Evolutionary conservation across 2,329 filamentous ascomycete genomes (phyloP), one percentile per base, ranked within the genome.

Genomic region (Ophiostoma tasmaniense): DNA sequence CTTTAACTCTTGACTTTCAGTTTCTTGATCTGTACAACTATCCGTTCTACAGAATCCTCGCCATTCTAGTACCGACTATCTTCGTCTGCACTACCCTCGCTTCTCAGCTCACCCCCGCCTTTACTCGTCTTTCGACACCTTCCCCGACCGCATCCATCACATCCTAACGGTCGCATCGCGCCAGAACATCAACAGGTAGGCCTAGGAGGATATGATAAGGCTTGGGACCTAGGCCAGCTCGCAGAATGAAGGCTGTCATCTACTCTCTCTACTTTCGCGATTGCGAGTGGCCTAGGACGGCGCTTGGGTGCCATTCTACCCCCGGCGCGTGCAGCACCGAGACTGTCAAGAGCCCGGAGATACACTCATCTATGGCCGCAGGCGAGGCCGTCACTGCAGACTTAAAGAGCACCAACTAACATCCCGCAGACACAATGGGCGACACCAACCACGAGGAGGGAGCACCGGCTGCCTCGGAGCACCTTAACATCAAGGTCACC

Each of bases 401-500:
- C 42, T 2, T n/a, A 17, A 45, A 45, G 14, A 11, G 50, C 50
- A 25, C 50, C 50, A 55, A 11, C 50, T 55, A 25, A 55, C n/a
- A 25, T 25, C n/a, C 3, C 5, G 11, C 55, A 61, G 55, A 30
- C 25, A 71, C 66, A 59, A 69, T 50, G 66, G 78, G 78, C 72
- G 78, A 78, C 68, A 75, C 74, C 66, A 77, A 81, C 67, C 79
- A 82, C 30, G 81, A 83, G 69, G 61, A 83, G 69, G 61, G 37
- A 6, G 61, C 61, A 37, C 62, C 71, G 4, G 37, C 69, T 22
- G 30, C 61, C 30, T 66, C 71, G 22, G 94, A 98, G 81, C 95
- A 99, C 80, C 84, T 99, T 5, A 99, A 99, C 82, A 98, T 99
- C 82, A 99, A 99, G 79, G 95, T 99, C 17, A 98, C 95, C 0